Evolutionary conservation across 768 basidiomycete species (phyloP).

Genomic region (Phlebiopsis flavidoalba): DNA sequence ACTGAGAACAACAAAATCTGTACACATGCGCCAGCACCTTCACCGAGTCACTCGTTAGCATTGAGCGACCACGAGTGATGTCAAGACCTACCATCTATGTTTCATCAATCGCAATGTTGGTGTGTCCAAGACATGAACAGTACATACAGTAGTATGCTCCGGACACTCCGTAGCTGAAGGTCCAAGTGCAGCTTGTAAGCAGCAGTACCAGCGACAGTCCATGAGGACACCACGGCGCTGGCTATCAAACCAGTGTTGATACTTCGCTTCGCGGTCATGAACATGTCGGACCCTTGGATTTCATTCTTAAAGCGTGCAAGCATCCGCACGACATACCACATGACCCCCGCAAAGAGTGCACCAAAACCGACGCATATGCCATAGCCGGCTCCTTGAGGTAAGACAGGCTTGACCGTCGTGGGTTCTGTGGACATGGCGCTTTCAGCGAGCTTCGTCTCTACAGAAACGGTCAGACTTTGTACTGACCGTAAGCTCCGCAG

Average conservation of each 20-base stretch:
- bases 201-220: slow-evolving; percentile 12
- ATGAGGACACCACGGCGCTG: slow-evolving; percentile 10
- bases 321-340: slow-evolving; percentile 9
- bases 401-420: background rate
- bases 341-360: slow-evolving; percentile 6
- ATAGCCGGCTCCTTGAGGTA: slow-evolving; percentile 10
- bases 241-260: slow-evolving; percentile 10
- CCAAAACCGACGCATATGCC: slow-evolving; percentile 9
- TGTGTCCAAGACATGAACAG: background rate
- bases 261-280: slow-evolving; percentile 13
- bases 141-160: slow-evolving; percentile 11
- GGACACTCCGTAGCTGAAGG: slow-evolving; percentile 10
- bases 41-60: background rate
- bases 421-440: background rate
- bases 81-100: background rate
- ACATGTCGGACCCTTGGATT: slow-evolving; percentile 12
- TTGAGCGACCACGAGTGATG: background rate
- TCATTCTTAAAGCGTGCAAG: slow-evolving; percentile 6
- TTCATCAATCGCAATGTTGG: background rate
- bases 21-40: slow-evolving; percentile 13
- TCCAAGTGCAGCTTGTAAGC: slow-evolving; percentile 11
- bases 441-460: background rate
- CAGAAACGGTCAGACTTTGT: background rate
- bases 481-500: background rate
- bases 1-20: slow-evolving; percentile 15